phyloP scores from a whole-genome alignment of 1,284 basidiomycete species.

The Puccinia triticina region DNA sequence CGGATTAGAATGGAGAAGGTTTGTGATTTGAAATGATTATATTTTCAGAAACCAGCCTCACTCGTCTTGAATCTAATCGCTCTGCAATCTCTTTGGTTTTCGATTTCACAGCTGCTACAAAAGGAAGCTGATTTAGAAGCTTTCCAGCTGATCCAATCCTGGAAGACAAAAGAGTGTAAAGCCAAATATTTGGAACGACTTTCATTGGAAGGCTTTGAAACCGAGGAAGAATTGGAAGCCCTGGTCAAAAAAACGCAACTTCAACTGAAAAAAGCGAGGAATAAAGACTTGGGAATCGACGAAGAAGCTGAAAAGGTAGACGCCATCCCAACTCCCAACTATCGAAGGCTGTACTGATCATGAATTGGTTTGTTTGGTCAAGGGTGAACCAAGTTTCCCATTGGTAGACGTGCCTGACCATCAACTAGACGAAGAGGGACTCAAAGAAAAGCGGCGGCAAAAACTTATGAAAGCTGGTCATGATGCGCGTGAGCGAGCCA shows the following conservation, averaged over 20 bases:
- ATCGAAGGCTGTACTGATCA: neutral
- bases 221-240: slow-evolving; percentile 63
- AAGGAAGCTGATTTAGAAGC: slow-evolving; percentile 68
- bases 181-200: slow-evolving; percentile 71
- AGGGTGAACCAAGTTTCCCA: slow-evolving; percentile 82
- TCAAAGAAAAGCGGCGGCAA: slow-evolving; percentile 95
- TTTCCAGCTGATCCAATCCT: slow-evolving; percentile 71
- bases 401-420: slow-evolving; percentile 87
- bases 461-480: slow-evolving; percentile 90
- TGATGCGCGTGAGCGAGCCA: slow-evolving; percentile 82
- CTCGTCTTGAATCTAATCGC: neutral
- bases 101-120: slow-evolving; percentile 34
- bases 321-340: slow-evolving; percentile 23
- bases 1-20: slow-evolving; percentile 84
- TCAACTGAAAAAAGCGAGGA: slow-evolving; percentile 70
- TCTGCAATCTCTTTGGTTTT: neutral
- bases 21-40: neutral
- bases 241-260: slow-evolving; percentile 70
- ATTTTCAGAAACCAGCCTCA: neutral
- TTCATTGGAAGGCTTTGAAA: slow-evolving; percentile 71
- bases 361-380: slow-evolving; percentile 62
- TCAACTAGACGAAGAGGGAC: slow-evolving; percentile 86
- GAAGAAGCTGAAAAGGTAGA: slow-evolving; percentile 65
- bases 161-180: slow-evolving; percentile 70
- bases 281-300: slow-evolving; percentile 72